Base-by-base conservation (phyloP, 2,329 filamentous ascomycete species). In the Septoria linicola region DNA sequence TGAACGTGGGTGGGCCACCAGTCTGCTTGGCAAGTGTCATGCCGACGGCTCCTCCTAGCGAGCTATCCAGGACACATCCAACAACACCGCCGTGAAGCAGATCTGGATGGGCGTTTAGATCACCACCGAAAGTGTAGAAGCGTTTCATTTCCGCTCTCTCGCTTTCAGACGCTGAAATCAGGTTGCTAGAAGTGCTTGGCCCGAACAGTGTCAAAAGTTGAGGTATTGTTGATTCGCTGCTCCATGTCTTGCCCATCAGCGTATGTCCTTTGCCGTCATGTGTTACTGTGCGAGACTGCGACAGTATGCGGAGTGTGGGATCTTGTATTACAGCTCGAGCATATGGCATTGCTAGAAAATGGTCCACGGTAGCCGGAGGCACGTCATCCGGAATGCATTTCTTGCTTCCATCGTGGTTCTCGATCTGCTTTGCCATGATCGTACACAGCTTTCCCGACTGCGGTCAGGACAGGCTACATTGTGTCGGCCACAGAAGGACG, bases 201-300 rank as follows among this genome's bases (percentile, higher is more conserved):
- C 59, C 54, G 36, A 41, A 56, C 10, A 61, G 35, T 2, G 49
- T 51, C 16, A 61, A 43, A n/a, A 59, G 42, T 17, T 55, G 34
- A 4, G 27, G 17, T 30, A 61, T 57, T 3, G 59, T 61, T n/a
- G 27, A 37, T 2, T 52, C 37, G 2, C 54, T 61, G 16, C 57
- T 61, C 59, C 59, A 59, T 4, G 59, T 61, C 30, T 56, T 61
- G 35, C 52, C 59, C 54, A 58, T 61, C 3, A 61, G 44, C 0
- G 57, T 61, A 44, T 59, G 59, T 2, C 59, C 59, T 27, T 39
- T 41, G 3, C 59, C 59, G 8, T 47, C 37, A 16, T 61, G 46
- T 8, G 59, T 58, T 5, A 58, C 48, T 7, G 48, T 50, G 10
- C 59, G 51, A 10, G 51, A 55, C n/a, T 45, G 41, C 19, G 57